A percentile compares a stretch with the other conserved stretches of the same genome.
phyloP scores from a whole-genome alignment of 2,329 filamentous ascomycete species.

The Cercospora zeina region DNA sequence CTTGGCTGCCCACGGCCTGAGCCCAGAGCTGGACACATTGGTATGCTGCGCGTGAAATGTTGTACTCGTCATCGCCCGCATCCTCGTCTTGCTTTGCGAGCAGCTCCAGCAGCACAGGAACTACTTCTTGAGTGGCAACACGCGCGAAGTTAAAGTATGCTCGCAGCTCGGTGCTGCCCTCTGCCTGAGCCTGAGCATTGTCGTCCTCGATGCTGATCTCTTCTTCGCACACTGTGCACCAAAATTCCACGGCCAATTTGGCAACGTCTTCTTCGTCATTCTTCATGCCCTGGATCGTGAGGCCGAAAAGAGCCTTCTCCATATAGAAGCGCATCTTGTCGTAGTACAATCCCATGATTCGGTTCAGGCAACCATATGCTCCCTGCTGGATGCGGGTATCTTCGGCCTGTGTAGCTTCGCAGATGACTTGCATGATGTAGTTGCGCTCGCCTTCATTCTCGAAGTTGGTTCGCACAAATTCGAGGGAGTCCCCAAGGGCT shows the following conservation, averaged over 20 bases:
- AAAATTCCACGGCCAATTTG: constrained; percentile 97
- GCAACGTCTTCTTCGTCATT: constrained; percentile 95
- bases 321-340: constrained; percentile 99
- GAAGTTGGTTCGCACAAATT: constrained; percentile 98
- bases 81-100: constrained; percentile 98
- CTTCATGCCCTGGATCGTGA: constrained; percentile 99
- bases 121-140: constrained; percentile 88
- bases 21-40: constrained; percentile 95
- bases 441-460: constrained; percentile 98
- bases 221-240: constrained; percentile 99
- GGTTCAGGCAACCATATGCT: constrained; percentile 94
- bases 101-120: constrained; percentile 83
- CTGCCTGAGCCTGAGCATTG: constrained; percentile 70
- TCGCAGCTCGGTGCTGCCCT: constrained; percentile 79
- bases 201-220: constrained; percentile 98
- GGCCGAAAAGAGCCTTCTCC: constrained; percentile 97
- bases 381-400: constrained; percentile 92
- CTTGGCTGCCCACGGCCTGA: constrained; percentile 80
- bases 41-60: constrained; percentile 90
- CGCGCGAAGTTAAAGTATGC: constrained; percentile 95
- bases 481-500: constrained; percentile 90
- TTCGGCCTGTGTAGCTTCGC: constrained; percentile 92
- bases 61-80: constrained; percentile 95
- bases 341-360: constrained; percentile 98
- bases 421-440: constrained; percentile 99